Evolutionary conservation across 2,329 filamentous ascomycete genomes (phyloP).

Genomic region (Colletotrichum liaoningense): DNA sequence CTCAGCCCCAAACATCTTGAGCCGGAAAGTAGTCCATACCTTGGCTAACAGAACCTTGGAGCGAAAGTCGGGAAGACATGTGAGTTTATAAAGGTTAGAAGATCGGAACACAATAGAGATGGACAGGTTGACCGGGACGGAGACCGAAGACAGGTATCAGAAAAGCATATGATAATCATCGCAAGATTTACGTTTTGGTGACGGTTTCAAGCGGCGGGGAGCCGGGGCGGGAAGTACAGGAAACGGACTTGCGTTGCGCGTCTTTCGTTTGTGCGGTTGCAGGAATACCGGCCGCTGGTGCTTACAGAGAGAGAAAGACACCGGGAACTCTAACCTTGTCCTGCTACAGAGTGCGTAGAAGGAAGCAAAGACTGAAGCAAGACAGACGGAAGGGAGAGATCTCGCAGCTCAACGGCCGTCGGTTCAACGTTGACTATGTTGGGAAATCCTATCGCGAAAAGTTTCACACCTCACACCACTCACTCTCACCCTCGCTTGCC

Average conservation of each 20-base stretch:
- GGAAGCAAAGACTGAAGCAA: neutral
- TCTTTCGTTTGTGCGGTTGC: neutral
- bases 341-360: neutral
- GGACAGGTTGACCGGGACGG: neutral
- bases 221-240: neutral
- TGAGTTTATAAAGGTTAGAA: neutral
- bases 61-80: neutral
- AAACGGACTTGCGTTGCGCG: neutral
- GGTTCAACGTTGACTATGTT: neutral
- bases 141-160: too few species aligned
- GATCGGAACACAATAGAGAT: neutral
- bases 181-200: neutral
- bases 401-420: neutral
- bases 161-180: neutral
- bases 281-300: neutral
- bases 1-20: neutral
- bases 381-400: neutral
- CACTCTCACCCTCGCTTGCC: neutral
- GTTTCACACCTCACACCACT: neutral
- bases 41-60: neutral
- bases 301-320: neutral
- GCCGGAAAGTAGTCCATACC: neutral
- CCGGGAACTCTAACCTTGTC: slow-evolving; percentile 10
- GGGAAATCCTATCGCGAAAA: neutral
- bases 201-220: slow-evolving; percentile 10